Conservation (phyloP, 2,329 filamentous ascomycete species). For the Venturia carpophila region DNA sequence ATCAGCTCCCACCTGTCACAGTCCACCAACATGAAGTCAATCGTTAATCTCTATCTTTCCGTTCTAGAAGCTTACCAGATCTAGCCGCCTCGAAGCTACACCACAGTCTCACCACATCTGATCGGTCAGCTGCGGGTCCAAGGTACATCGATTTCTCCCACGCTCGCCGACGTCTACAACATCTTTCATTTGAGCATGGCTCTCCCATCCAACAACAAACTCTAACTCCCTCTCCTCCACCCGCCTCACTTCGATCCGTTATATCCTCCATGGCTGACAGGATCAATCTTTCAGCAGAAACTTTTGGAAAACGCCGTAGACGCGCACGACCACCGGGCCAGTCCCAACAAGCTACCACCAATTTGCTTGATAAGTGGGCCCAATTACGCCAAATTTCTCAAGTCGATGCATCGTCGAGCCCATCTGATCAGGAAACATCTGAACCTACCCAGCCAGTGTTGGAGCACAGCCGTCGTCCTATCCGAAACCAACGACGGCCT, state of each 20-base stretch:
- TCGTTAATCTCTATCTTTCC: not conserved
- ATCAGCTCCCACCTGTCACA: not conserved
- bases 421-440: not conserved
- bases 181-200: not conserved
- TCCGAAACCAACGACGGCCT: not conserved
- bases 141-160: not conserved
- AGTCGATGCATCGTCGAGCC: not conserved
- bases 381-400: not conserved
- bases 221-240: not conserved
- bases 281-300: not conserved
- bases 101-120: not conserved
- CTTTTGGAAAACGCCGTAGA: not conserved
- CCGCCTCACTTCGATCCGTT: not conserved
- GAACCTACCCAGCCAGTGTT: not conserved
- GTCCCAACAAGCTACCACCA: not conserved
- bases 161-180: not conserved
- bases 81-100: not conserved
- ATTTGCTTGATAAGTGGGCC: not conserved
- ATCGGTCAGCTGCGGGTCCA: not conserved
- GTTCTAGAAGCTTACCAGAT: not conserved
- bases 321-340: not conserved
- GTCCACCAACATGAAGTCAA: not conserved
- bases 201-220: conserved; percentile 7
- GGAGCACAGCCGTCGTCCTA: not conserved
- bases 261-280: not conserved